Base-by-base conservation (phyloP, 768 basidiomycete species). In the Lentinula sp. region DNA sequence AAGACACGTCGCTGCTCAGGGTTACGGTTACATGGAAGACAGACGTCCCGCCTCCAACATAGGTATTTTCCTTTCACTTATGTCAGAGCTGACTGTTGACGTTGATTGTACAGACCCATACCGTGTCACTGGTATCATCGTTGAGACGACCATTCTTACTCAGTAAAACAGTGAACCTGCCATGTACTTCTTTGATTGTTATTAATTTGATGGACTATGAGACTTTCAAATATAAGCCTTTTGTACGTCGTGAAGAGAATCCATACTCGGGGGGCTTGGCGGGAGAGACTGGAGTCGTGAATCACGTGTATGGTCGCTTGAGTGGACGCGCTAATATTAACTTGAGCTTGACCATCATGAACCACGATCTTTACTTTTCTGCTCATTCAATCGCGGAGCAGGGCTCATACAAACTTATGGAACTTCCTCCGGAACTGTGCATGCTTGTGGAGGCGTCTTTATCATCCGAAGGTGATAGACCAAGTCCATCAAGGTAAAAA, bases 31-130 rank as follows among this genome's bases (percentile, higher is more conserved):
- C 80, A 76, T 98, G 66, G 95, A 98, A 72, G 95, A 97, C 78
- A 85, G 96, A 65, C 93, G 96, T 64, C 97, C 97, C 31, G 96
- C 96, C 61, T 97, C 95, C 73, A 99, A 99, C 82, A 91, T 97
- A 65, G 96, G 91, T 93, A 75, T 48, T 85, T 74, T n/a, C 42
- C 55, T 55, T 46, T 60, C 59, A 5, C 48, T 54, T 48, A 13
- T 23, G 46, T n/a, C 46, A 21, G 46, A 21, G n/a, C 13, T 64
- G 21, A 15, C 65, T 16, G 16, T 28, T 45, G 34, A 18, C 35
- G 61, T 16, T 18, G 53, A 51, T 37, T 54, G 18, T 46, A 46
- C 65, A 93, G 92, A 98, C 75, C 93, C 97, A 34, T 99, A 99
- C 76, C 91, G 91, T 62, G 96, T 99, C 63, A 96, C 93, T 31